Conservation (phyloP, 2,329 filamentous ascomycete species). For the Lasiodiplodia gonubiensis region DNA sequence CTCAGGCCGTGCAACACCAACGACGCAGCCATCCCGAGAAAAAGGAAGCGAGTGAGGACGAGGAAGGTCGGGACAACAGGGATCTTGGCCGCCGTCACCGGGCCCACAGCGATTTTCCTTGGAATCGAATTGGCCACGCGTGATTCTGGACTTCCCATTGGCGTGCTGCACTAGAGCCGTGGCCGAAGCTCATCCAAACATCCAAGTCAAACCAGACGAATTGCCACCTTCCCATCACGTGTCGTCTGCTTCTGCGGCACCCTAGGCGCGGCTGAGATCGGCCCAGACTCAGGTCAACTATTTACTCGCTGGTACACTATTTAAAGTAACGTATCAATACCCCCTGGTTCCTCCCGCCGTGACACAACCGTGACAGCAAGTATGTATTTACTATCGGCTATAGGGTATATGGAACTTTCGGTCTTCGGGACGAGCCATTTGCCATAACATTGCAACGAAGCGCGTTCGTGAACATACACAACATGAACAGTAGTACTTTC, state of each 20-base stretch:
- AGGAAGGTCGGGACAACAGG: not conserved
- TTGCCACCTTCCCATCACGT: not conserved
- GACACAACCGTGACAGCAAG: constrained; percentile 17
- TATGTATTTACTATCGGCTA: constrained; percentile 26
- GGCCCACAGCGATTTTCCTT: not conserved
- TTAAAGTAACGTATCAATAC: not conserved
- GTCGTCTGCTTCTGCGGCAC: not conserved
- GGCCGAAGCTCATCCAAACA: not conserved
- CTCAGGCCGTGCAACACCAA: constrained; percentile 17
- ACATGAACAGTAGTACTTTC: constrained; percentile 23
- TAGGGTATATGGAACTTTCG: constrained; percentile 23
- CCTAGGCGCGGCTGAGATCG: not conserved
- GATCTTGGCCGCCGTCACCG: not conserved
- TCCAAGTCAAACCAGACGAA: not conserved
- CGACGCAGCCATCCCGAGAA: not conserved
- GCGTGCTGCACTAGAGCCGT: not conserved
- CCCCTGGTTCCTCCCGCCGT: not conserved
- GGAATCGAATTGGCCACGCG: not conserved
- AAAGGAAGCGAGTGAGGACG: constrained; percentile 7
- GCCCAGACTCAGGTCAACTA: not conserved
- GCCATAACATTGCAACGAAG: constrained; percentile 25
- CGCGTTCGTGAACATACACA: constrained; percentile 27
- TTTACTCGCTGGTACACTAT: not conserved
- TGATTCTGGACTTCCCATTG: not conserved
- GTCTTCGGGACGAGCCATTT: constrained; percentile 19